These are phyloP conservation scores for Penicillium sp. DNA, from an alignment of 2,329 filamentous ascomycete genomes.

Conservation along the genomic window DNA sequence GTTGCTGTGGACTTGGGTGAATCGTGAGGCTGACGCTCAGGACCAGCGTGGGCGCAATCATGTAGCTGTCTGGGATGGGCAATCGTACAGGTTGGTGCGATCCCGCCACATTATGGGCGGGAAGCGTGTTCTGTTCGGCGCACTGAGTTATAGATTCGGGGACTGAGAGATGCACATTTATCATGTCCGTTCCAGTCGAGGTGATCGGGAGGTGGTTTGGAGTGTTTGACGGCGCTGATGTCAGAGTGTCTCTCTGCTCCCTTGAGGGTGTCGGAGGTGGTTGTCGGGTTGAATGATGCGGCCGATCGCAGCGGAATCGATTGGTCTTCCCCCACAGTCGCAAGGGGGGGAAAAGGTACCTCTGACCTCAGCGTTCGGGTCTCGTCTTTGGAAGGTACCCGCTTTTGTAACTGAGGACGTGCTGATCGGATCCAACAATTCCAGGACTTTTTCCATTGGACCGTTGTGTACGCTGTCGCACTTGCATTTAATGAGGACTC, in stretches of 20 bases:
- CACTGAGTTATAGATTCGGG: constrained; percentile 17
- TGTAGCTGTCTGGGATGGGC: constrained; percentile 7
- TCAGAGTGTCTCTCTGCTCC: background rate
- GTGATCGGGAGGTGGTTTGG: background rate
- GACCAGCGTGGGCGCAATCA: background rate
- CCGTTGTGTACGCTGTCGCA: too few relatives aligned
- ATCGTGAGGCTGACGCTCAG: too few relatives aligned
- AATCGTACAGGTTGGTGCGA: constrained; percentile 86
- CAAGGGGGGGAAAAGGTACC: constrained; percentile 6
- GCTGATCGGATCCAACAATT: too few relatives aligned
- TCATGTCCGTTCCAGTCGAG: constrained; percentile 10
- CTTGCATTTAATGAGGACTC: too few relatives aligned
- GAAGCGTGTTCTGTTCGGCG: constrained; percentile 15
- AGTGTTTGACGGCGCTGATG: too few relatives aligned
- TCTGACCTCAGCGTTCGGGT: too few relatives aligned
- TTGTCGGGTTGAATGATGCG: constrained; percentile 6
- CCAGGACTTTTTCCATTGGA: too few relatives aligned
- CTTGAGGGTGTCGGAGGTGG: background rate
- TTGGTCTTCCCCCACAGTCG: constrained; percentile 8
- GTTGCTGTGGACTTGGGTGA: background rate
- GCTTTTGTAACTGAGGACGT: too few relatives aligned
- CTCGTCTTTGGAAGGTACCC: too few relatives aligned
- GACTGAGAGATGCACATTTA: constrained; percentile 7
- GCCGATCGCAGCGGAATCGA: constrained; percentile 9
- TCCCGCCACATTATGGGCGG: constrained; percentile 91